Base-by-base conservation (phyloP, 169 alveolate species). In the Eimeria maxima region DNA sequence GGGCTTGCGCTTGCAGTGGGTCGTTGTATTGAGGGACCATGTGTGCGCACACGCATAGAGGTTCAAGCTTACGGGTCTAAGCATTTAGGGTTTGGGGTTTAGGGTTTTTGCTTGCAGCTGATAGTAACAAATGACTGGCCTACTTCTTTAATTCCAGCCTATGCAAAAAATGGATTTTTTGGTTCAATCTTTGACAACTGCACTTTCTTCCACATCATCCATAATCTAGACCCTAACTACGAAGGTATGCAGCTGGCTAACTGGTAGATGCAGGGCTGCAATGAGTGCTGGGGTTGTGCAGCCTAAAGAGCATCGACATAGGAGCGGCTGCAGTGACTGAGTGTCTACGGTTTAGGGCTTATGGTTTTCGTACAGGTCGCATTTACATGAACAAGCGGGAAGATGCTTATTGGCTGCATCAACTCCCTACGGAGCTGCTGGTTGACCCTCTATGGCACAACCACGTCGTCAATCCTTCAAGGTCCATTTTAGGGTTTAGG, bases 91-190 rank as follows among this genome's bases (percentile, higher is more conserved):
- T 24, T 69, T 69, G 22, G 29, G 63, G 63, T 53, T 53, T 53
- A 53, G 89, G 24, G 27, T 38, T 74, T 33, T 6, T 92, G 42
- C 38, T 33, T 99, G 99, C 93, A 98, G 47, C 90, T 98, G 80
- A 88, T 98, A 5, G 98, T 98, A 0, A 97, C 99, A 24, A 98
- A 98, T 89, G 99, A 98, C 97, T 98, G 99, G 99, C 98, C 97
- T 80, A 97, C 99, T 45, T 99, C 99, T 1, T 96, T 98, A 71
- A 96, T 97, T 18, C 90, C 81, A 1, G 95, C 78, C 53, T 91
- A 91, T n/a, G 88, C 92, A 20, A 45, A 55, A 96, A 91, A 87
- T 38, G 96, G 98, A n/a, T 96, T 97, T 90, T 98, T 98, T 87
- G 99, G 99, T 45, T 97, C 94, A 27, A 96, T 96, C 53, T 98